phyloP scores from a whole-genome alignment of 2,329 filamentous ascomycete genomes.

The Trichoderma breve region DNA sequence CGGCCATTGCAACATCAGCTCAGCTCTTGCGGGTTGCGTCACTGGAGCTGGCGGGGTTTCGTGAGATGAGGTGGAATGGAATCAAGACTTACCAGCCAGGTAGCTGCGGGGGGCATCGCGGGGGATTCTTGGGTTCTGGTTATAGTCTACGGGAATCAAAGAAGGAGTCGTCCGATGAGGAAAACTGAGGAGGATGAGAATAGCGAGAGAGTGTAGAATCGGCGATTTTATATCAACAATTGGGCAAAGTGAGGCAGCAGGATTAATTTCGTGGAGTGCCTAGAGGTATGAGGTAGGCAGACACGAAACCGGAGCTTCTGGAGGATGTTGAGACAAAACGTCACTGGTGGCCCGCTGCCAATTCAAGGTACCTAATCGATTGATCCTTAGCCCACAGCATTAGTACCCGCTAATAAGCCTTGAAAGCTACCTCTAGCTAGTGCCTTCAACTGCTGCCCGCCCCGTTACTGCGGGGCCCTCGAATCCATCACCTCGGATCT shows the following conservation, averaged over 20 bases:
- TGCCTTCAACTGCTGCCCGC: neutral
- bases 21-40: slow-evolving; percentile 24
- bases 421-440: neutral
- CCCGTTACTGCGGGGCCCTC: neutral
- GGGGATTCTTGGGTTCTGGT: neutral
- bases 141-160: neutral
- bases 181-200: neutral
- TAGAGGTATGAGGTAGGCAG: neutral
- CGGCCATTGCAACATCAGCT: neutral
- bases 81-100: slow-evolving; percentile 33
- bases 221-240: neutral
- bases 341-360: neutral
- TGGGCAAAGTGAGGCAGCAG: slow-evolving; percentile 3
- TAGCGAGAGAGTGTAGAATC: neutral
- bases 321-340: neutral
- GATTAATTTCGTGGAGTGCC: neutral
- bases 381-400: neutral
- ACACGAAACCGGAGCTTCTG: neutral
- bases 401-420: neutral
- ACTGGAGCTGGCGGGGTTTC: slow-evolving; percentile 30
- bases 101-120: slow-evolving; percentile 38
- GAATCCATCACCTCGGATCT: neutral
- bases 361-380: neutral
- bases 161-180: neutral
- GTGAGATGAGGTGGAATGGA: neutral